Conservation (phyloP, 768 basidiomycete species). For the Suillus subluteus region DNA sequence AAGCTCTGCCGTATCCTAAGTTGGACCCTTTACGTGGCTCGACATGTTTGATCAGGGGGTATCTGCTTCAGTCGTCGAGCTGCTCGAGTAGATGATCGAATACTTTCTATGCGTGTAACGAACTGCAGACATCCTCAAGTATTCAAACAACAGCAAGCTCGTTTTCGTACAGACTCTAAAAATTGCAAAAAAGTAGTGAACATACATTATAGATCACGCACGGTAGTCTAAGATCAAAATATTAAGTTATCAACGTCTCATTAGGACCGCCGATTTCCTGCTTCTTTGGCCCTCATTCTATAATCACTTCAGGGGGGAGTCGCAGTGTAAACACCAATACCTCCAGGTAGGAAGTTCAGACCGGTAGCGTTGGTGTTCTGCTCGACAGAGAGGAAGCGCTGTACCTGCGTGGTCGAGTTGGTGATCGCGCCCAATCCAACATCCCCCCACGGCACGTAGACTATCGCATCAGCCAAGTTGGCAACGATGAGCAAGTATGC, state of each 20-base stretch:
- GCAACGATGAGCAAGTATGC: conserved; percentile 26
- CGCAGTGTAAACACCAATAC: conserved; percentile 27
- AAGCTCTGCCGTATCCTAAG: too few relatives aligned
- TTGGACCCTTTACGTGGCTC: too few relatives aligned
- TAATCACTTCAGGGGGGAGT: conserved; percentile 6
- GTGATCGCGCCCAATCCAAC: conserved; percentile 23
- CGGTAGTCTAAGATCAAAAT: background rate
- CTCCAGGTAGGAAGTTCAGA: conserved; percentile 20
- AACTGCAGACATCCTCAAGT: too few relatives aligned
- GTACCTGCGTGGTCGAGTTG: conserved; percentile 23
- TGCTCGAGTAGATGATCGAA: too few relatives aligned
- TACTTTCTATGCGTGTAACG: too few relatives aligned
- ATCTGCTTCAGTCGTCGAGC: too few relatives aligned
- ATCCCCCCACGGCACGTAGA: conserved; percentile 21
- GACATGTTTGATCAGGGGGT: too few relatives aligned
- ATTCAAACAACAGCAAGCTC: background rate
- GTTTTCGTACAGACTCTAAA: background rate
- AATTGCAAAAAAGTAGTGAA: background rate
- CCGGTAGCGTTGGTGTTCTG: conserved; percentile 26
- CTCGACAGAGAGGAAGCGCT: conserved; percentile 16
- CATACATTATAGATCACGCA: background rate
- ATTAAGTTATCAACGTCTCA: background rate
- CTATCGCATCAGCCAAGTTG: conserved; percentile 9
- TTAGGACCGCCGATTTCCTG: background rate
- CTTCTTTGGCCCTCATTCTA: background rate